Base-by-base conservation (phyloP, 192 early-diverging fungal species). In the Geranomyces variabilis region DNA sequence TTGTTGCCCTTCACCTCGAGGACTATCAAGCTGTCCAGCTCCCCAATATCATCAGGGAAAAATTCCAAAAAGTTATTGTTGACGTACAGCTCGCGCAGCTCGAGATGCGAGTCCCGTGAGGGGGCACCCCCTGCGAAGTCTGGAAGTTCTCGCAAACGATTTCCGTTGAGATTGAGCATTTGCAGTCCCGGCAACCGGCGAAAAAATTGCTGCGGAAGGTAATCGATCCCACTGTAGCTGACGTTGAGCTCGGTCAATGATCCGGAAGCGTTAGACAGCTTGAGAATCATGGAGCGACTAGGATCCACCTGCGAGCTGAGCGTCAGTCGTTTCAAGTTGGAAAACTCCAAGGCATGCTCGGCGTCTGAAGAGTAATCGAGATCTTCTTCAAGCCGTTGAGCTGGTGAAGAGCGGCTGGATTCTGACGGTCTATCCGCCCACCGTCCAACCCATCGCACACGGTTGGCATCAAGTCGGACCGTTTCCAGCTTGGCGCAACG, bases 1-100 rank as follows among this genome's bases (percentile, higher is more conserved):
- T 79, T 69, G 75, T 96, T 96, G 44, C 90, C 86, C 2, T 93
- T 86, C 41, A 93, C 83, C 67, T 96, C 93, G 29, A 96, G 77
- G 64, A 87, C 83, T 64, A 80, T 79, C 0, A 96, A 82, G 26
- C 75, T 81, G 17, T 69, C 69, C 44, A 95, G 80, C 0, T 84
- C 53, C 13, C 79, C 73, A 53, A 95, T 85, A 12, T 80, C 80
- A 44, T 75, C 75, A 5, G 93, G 93, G 14, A 96, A 74, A 2
- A 31, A 62, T 41, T 76, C 75, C 28, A 78, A 57, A 36, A 62
- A 61, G 41, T 78, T 78, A 41, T 77, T 70, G 48, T 33, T 64
- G 14, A 77, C 24, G 17, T 46, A 55, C 19, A 78, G 47, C 46
- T 76, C 74, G 33, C 68, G 67, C 55, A 77, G 43, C 24, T 28